A percentile compares a stretch with the other conserved stretches of the same genome.
These are phyloP conservation scores for Eleusine coracana DNA, from an alignment of 176 grass and related monocot species.

Conservation along the genomic window DNA sequence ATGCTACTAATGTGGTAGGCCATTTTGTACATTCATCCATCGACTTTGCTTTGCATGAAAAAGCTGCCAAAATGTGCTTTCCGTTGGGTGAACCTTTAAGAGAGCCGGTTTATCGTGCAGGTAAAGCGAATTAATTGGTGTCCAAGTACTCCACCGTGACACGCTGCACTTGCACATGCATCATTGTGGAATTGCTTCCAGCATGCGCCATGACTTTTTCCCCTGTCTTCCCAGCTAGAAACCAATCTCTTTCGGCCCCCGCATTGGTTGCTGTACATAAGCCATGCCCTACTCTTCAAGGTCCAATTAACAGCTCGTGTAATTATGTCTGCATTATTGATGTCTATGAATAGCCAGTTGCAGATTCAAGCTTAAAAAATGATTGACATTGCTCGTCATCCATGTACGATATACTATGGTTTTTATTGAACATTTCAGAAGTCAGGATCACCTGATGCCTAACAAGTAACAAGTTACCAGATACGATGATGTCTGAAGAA, in stretches of 20 bases:
- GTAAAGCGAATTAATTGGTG: constrained; percentile 50
- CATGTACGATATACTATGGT: no score
- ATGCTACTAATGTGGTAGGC: constrained; percentile 43
- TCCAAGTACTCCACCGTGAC: constrained; percentile 35
- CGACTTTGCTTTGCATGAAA: constrained; percentile 57
- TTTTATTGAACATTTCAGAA: not conserved
- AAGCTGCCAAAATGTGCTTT: constrained; percentile 58
- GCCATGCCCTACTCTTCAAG: constrained; percentile 29
- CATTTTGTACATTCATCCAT: constrained; percentile 31
- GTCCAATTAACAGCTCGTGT: constrained; percentile 23
- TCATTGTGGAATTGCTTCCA: constrained; percentile 41
- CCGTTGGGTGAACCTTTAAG: constrained; percentile 46
- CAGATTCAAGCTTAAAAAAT: not conserved
- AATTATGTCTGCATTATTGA: constrained; percentile 30
- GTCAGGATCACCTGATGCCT: not conserved
- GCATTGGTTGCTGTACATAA: constrained; percentile 27
- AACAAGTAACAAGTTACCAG: not conserved
- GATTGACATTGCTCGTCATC: no score
- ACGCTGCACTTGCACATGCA: constrained; percentile 43
- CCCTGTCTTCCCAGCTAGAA: constrained; percentile 33
- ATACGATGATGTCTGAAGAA: not conserved
- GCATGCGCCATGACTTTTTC: constrained; percentile 38
- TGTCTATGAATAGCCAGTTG: not conserved
- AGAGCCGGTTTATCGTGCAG: constrained; percentile 41
- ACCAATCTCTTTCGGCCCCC: constrained; percentile 27